Conservation (phyloP, 164 flowering plant genomes). For the grape (Vitis vinifera) region ASM3070453v1 NC_081816.1:14462501-14463000, state of each 20-base stretch:
- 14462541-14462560: slow-evolving; percentile 39
- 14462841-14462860: not conserved
- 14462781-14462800: slow-evolving; percentile 65
- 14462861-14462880: slow-evolving; percentile 1
- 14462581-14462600: slow-evolving; percentile 49
- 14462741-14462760: slow-evolving; percentile 85
- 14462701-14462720: slow-evolving; percentile 53
- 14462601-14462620: slow-evolving; percentile 79
- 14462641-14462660: slow-evolving; percentile 44
- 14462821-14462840: slow-evolving; percentile 51
- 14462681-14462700: slow-evolving; percentile 37
- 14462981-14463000: too few species aligned
- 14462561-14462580: slow-evolving; percentile 41
- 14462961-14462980: not conserved
- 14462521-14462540: slow-evolving; percentile 38
- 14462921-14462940: slow-evolving; percentile 22
- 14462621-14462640: slow-evolving; percentile 68
- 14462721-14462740: slow-evolving; percentile 91
- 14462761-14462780: slow-evolving; percentile 66
- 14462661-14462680: slow-evolving; percentile 61
- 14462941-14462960: slow-evolving; percentile 9
- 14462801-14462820: slow-evolving; percentile 72
- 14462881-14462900: not conserved
- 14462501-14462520: slow-evolving; percentile 61
- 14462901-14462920: slow-evolving; percentile 22